phyloP scores from a whole-genome alignment of 306 rosid genomes.

The Betula pendula region DNA sequence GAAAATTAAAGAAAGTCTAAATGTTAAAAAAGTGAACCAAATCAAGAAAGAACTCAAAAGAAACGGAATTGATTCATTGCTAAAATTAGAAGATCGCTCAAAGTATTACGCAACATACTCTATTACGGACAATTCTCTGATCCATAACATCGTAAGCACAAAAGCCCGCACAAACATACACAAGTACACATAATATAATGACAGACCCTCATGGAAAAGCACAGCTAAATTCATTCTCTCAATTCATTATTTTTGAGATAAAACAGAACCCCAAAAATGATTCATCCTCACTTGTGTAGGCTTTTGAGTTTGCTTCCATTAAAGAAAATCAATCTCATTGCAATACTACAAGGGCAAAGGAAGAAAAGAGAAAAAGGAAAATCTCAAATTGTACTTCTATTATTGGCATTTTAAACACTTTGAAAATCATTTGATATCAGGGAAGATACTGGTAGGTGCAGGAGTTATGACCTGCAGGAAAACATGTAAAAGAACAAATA shows the following conservation, averaged over 20 bases:
- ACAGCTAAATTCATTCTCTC: background rate
- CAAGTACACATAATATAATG: too few species aligned
- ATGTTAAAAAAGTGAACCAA: too few species aligned
- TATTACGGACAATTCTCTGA: too few species aligned
- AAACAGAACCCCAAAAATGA: background rate
- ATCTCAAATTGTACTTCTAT: background rate
- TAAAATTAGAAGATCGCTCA: too few species aligned
- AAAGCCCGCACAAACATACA: too few species aligned
- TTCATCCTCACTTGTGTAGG: background rate
- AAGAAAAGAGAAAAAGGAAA: background rate
- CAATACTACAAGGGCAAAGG: background rate
- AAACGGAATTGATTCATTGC: too few species aligned
- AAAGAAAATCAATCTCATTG: background rate
- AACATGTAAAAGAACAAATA: background rate
- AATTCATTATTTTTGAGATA: background rate
- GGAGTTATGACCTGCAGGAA: conserved; percentile 56
- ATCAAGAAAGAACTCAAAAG: too few species aligned
- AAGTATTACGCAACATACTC: too few species aligned
- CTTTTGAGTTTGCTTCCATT: background rate
- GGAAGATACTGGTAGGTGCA: conserved; percentile 58
- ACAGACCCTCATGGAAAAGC: background rate
- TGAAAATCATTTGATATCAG: conserved; percentile 23
- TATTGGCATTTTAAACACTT: conserved; percentile 9
- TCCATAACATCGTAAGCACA: too few species aligned
- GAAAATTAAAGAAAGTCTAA: too few species aligned